Evolutionary conservation across 1,139 yeast genomes (phyloP), one percentile per base, ranked within the genome.

Genomic region (Meyerozyma smithsonii): DNA sequence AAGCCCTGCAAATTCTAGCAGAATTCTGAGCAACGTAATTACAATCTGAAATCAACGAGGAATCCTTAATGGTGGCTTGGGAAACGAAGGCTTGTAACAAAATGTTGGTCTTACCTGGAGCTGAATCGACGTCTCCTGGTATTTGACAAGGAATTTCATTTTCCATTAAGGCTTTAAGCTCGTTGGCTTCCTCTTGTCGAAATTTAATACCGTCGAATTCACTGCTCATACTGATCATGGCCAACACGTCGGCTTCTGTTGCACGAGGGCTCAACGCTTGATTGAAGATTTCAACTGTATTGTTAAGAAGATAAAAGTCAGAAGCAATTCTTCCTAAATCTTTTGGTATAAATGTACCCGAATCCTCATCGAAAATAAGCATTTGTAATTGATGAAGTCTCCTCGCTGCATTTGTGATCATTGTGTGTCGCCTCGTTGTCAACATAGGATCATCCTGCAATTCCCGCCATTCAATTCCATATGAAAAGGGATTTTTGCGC

Each of bases 21-120:
- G 97, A 77, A 52, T 94, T 94, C 55, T 94, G 98, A 1, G 97
- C 97, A 43, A 94, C 95, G 58, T 92, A 94, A 46, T 87, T 85
- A 32, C 89, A 74, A 60, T 94, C 98, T 0, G 97, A 87, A 2
- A 79, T 69, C 45, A 94, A 67, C 0, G 97, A 85, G 1, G 97
- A 81, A 45, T 89, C 96, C 48, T 74, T 76, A 28, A 90, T 77
- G 8, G 60, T 52, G 0, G 89, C 80, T 44, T 81, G 81, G 0
- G 97, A 88, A 23, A 94, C 85, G 56, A 74, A 94, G 0, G 97
- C 82, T 58, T 94, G 99, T 26, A 94, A 66, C 37, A 94, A 70
- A 36, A 90, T 77, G 50, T 92, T 90, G 1, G 97, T 86, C 57
- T 94, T 94, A 4, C 94, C 94, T 44, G 80, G 89, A 0, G 95